These are phyloP conservation scores for Globisporangium paroecandrum DNA, from an alignment of 352 stramenopile species.

Conservation along the genomic window DNA sequence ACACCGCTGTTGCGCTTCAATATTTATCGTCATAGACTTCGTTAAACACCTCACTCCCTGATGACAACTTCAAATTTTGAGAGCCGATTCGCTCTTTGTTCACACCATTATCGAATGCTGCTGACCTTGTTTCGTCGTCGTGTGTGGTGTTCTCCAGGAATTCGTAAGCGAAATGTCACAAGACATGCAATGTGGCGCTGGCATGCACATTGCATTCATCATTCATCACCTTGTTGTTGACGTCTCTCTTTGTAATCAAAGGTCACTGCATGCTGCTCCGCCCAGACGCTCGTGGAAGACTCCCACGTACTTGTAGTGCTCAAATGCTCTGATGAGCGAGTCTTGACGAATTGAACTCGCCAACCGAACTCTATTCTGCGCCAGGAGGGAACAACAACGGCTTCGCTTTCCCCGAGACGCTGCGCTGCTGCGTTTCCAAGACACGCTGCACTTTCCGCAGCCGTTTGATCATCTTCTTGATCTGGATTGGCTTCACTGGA, in stretches of 20 bases:
- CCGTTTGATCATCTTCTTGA: conserved; percentile 43
- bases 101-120: background rate
- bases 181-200: background rate
- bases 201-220: background rate
- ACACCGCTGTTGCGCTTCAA: background rate
- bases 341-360: background rate
- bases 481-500: conserved; percentile 46
- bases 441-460: conserved; percentile 30
- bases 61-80: background rate
- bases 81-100: background rate
- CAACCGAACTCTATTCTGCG: background rate
- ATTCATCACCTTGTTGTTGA: background rate
- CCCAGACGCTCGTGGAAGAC: background rate
- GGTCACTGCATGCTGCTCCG: background rate
- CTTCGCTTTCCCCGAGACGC: background rate
- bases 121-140: background rate
- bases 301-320: background rate
- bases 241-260: background rate
- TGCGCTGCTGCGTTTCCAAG: background rate
- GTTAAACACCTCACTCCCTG: background rate
- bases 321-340: background rate
- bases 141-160: background rate
- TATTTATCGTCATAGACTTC: background rate
- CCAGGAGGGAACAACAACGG: background rate
- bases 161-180: background rate